Evolutionary conservation across 1,139 yeast genomes (phyloP), one percentile per base, ranked within the genome.

Genomic region (Suzukiozyma palmioleophila): DNA sequence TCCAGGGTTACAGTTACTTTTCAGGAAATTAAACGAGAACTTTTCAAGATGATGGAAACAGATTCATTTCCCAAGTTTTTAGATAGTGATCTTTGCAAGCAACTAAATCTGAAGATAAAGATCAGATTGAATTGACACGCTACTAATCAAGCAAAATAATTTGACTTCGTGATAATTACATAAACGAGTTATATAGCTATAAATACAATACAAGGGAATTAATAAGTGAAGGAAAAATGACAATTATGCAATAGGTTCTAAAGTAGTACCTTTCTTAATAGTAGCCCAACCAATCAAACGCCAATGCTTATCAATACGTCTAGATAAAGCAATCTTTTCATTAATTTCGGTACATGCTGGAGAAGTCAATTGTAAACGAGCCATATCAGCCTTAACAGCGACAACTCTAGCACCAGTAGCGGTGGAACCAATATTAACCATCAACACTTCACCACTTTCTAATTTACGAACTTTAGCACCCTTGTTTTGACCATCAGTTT

Each of bases 221-320:
- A 41, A 33, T 39, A 38, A 39, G 39, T 15, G 33, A 36, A 33
- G 28, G 35, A 35, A 38, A 27, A 27, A 33, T 30, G 32, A 37
- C 26, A 36, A 33, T 34, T 56, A 67, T 52, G 72, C 68, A 56
- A 68, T 59, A 41, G 94, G 92, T 60, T 84, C 92, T 62, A 85
- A 76, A 43, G 88, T 82, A 46, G 89, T 82, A 69, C 98, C 98
- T 70, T 88, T 89, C 71, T 88, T 87, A 62, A 94, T 92, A 41
- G 97, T 88, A 53, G 98, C 99, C 99, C 99, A 94, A 56, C 99
- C 99, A 71, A 94, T 94, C 66, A 94, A 79, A 77, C 99, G 94
- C 96, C 97, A 94, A 69, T 94, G 99, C 79, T 90, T 92, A 62
- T 92, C 99, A 56, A 94, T 94, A 80, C 98, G 90, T 78, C 99